Conservation (phyloP, 352 stramenopile genomes). For the Phytopythium aichiense region DNA sequence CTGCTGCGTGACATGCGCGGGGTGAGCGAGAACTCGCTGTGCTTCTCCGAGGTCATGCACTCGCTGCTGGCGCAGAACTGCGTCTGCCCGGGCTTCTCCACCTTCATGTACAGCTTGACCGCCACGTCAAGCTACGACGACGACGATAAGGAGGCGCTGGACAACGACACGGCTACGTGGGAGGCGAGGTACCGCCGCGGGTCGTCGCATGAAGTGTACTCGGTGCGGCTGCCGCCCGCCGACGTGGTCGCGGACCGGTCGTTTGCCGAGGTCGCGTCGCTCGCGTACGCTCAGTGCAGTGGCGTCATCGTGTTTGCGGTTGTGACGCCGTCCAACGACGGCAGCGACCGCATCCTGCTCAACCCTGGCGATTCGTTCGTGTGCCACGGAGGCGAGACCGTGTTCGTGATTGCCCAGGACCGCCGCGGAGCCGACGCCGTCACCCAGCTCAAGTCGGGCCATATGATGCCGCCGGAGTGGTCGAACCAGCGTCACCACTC, state of each 20-base stretch:
- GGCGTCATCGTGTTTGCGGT: constrained; percentile 81
- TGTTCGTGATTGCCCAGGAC: constrained; percentile 75
- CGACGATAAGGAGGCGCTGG: constrained; percentile 27
- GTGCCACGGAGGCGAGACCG: constrained; percentile 59
- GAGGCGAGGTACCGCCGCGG: constrained; percentile 70
- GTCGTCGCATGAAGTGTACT: constrained; percentile 79
- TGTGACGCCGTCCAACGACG: constrained; percentile 13
- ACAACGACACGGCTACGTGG: constrained; percentile 41
- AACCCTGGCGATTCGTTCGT: constrained; percentile 76
- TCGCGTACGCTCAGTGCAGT: constrained; percentile 70
- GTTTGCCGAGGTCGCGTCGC: constrained; percentile 74
- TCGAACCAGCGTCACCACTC: background rate
- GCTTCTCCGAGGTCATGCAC: constrained; percentile 75
- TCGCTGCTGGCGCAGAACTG: constrained; percentile 85
- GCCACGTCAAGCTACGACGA: constrained; percentile 69
- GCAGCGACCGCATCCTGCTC: constrained; percentile 52
- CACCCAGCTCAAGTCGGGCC: constrained; percentile 14
- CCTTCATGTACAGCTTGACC: constrained; percentile 85
- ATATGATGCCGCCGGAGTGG: constrained; percentile 19
- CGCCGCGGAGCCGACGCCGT: constrained; percentile 45
- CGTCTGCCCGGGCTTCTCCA: constrained; percentile 82
- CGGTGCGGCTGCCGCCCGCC: constrained; percentile 51
- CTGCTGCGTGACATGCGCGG: constrained; percentile 64
- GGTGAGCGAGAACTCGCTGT: constrained; percentile 67
- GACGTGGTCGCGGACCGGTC: constrained; percentile 58